phyloP scores from a whole-genome alignment of 1,139 yeast species.

The Pichia sp. region DNA sequence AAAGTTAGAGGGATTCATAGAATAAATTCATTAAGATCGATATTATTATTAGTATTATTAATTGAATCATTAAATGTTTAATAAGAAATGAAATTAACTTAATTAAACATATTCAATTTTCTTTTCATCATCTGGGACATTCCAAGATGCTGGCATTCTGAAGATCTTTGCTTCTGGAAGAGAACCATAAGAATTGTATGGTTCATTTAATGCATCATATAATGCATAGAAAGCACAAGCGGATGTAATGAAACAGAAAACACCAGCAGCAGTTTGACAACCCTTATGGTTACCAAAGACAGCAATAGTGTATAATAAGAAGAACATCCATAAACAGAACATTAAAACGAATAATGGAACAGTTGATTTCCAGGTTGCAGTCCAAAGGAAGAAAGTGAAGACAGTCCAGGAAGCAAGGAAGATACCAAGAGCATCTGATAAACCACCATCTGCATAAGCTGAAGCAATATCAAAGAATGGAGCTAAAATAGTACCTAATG shows the following conservation, averaged over 20 bases:
- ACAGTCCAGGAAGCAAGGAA: slow-evolving; percentile 42
- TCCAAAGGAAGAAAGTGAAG: slow-evolving; percentile 37
- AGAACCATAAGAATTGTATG: slow-evolving; percentile 24
- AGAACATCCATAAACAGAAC: slow-evolving; percentile 35
- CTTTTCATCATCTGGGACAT: slow-evolving; percentile 22
- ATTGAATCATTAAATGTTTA: background rate
- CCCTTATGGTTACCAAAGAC: slow-evolving; percentile 33
- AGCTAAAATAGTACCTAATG: slow-evolving; percentile 32
- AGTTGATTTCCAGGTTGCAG: slow-evolving; percentile 41
- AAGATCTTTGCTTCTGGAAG: slow-evolving; percentile 28
- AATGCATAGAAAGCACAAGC: slow-evolving; percentile 38
- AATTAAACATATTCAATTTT: slow-evolving; percentile 19
- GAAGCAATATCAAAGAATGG: slow-evolving; percentile 31
- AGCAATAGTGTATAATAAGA: slow-evolving; percentile 39
- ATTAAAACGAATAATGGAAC: slow-evolving; percentile 36
- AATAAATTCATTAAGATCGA: background rate
- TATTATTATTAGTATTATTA: no score
- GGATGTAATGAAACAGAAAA: slow-evolving; percentile 38
- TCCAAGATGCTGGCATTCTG: slow-evolving; percentile 29
- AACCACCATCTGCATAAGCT: slow-evolving; percentile 29
- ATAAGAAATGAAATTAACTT: background rate
- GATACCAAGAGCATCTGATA: slow-evolving; percentile 33
- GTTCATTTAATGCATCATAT: slow-evolving; percentile 26
- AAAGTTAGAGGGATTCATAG: background rate
- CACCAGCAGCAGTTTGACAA: slow-evolving; percentile 39